These are phyloP conservation scores for Prillingera fragicola DNA, from an alignment of 1,284 basidiomycete species.

Conservation along the genomic window DNA sequence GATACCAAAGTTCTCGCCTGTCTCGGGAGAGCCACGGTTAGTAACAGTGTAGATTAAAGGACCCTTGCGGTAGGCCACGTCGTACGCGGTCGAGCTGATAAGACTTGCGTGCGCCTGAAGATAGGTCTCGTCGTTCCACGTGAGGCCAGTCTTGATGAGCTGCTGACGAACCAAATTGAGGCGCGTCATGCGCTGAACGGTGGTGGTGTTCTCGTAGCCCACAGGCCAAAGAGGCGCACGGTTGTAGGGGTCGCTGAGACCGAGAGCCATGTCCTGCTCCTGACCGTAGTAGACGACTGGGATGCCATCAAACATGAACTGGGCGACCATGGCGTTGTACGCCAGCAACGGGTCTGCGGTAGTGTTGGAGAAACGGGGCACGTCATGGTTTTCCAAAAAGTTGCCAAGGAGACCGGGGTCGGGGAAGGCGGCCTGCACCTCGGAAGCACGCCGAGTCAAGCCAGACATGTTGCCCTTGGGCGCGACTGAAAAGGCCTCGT, in stretches of 20 bases:
- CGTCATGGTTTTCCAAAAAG: slow-evolving; percentile 78
- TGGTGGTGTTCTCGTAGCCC: slow-evolving; percentile 52
- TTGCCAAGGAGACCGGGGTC: slow-evolving; percentile 61
- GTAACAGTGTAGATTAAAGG: slow-evolving; percentile 64
- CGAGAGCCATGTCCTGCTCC: slow-evolving; percentile 59
- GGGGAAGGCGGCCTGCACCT: slow-evolving; percentile 52
- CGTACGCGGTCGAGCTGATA: slow-evolving; percentile 55
- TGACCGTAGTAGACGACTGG: slow-evolving; percentile 68
- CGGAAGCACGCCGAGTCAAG: slow-evolving; percentile 56
- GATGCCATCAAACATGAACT: slow-evolving; percentile 64
- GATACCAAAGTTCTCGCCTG: slow-evolving; percentile 33
- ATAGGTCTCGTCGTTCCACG: slow-evolving; percentile 53
- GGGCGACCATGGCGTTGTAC: slow-evolving; percentile 62
- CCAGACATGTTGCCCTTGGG: slow-evolving; percentile 56
- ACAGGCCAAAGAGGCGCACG: slow-evolving; percentile 69
- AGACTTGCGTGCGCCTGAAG: slow-evolving; percentile 56
- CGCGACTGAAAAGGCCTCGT: slow-evolving; percentile 57
- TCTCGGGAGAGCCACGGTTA: slow-evolving; percentile 51
- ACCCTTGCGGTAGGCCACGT: slow-evolving; percentile 68
- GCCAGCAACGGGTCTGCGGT: slow-evolving; percentile 35
- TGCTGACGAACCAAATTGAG: slow-evolving; percentile 69
- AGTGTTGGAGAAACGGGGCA: slow-evolving; percentile 66
- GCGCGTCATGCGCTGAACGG: slow-evolving; percentile 58
- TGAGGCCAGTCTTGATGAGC: slow-evolving; percentile 51
- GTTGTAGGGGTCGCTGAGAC: slow-evolving; percentile 62